Evolutionary conservation across 1,139 yeast genomes (phyloP).

Genomic region (Oligophagozyma castellii): DNA sequence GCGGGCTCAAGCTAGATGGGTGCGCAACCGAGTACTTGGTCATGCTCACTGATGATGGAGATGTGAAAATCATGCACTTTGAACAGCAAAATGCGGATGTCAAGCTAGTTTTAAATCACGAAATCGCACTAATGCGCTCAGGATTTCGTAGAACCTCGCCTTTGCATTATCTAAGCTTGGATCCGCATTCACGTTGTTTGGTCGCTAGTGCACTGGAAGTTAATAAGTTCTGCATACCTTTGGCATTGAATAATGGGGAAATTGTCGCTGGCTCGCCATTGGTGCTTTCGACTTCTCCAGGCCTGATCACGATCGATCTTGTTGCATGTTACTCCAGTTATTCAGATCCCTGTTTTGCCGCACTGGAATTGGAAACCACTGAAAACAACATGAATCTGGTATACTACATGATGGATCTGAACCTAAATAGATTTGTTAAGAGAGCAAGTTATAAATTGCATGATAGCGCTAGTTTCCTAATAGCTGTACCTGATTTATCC

Average conservation of each 20-base stretch:
- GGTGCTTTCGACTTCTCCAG: conserved; percentile 46
- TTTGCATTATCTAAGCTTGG: conserved; percentile 62
- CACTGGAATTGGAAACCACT: conserved; percentile 47
- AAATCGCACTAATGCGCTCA: too few relatives aligned
- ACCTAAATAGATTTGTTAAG: conserved; percentile 61
- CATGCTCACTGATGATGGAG: too few relatives aligned
- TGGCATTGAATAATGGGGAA: conserved; percentile 32
- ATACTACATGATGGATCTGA: conserved; percentile 74
- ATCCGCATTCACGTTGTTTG: conserved; percentile 59
- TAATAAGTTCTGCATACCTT: conserved; percentile 51
- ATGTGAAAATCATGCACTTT: too few relatives aligned
- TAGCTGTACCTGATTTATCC: conserved; percentile 17
- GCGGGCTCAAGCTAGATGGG: too few relatives aligned
- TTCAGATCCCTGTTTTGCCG: conserved; percentile 74
- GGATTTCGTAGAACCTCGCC: conserved; percentile 69
- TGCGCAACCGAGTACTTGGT: too few relatives aligned
- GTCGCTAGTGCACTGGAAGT: conserved; percentile 62
- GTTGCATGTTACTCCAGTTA: conserved; percentile 60
- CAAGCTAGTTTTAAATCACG: too few relatives aligned
- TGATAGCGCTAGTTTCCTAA: conserved; percentile 27
- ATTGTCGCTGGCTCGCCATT: conserved; percentile 57
- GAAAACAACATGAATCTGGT: conserved; percentile 26
- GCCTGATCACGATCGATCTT: conserved; percentile 39
- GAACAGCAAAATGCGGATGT: too few relatives aligned
- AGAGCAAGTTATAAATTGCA: conserved; percentile 31